Base-by-base conservation (phyloP, 108 stramenopile species). In the Nitzschia putrida region DNA sequence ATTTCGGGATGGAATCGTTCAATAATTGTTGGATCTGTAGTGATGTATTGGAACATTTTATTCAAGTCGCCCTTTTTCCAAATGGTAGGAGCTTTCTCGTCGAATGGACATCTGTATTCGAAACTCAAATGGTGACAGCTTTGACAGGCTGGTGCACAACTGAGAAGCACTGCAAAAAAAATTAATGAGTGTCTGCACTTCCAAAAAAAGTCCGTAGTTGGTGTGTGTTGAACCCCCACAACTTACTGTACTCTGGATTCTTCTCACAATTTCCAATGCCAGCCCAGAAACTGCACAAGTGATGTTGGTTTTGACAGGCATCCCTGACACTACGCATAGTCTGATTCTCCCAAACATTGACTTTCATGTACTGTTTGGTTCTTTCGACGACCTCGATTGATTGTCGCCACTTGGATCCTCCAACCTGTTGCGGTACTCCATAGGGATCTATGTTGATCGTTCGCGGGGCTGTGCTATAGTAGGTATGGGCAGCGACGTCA, bases 201-300 rank as follows among this genome's bases (percentile, higher is more conserved):
- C 9, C 16, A 6, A 38, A 16, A n/a, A n/a, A n/a, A n/a, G n/a
- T n/a, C n/a, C n/a, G 21, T 21, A 21, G 54, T 55, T 16, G 20
- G 12, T 16, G 16, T 55, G 22, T 55, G 12, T 21, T 21, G n/a
- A n/a, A n/a, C n/a, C n/a, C n/a, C 78, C 61, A 1, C 29, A 34
- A 41, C 47, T 75, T 61, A 86, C 88, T 91, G 64, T 79, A 94
- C 2, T 61, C 57, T 49, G 89, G 88, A 67, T 94, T 91, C 8
- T 39, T 51, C 16, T 80, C 79, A 71, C 90, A 91, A 72, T 91
- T 88, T 0, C 86, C 84, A 21, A 86, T 65, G 11, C 72, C 73
- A 2, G 88, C 82, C 90, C 88, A 91, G 55, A 80, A 86, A 50
- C 71, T 71, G 60, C 94, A 95, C 23, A 70, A n/a, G 45, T 86